Evolutionary conservation across 495 filamentous ascomycete genomes (phyloP).

Genomic region (Tuber aestivum): DNA sequence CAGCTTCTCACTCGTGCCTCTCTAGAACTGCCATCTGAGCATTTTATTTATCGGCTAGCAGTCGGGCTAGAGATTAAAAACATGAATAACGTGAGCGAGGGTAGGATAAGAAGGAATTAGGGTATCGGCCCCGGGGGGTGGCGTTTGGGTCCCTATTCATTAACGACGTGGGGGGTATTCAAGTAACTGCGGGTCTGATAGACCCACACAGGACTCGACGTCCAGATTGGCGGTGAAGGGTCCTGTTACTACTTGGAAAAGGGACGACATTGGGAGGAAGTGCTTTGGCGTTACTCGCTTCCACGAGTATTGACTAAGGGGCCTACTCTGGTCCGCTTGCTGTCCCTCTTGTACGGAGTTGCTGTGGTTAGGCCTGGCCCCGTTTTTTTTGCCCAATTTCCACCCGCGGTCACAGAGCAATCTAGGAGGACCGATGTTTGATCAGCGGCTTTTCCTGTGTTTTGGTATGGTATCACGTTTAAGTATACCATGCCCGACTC

Average conservation of each 20-base stretch:
- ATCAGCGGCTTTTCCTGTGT: no score
- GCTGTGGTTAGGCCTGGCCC: no score
- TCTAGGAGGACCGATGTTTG: no score
- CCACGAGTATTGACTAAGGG: background rate
- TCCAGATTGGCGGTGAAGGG: background rate
- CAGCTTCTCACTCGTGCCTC: background rate
- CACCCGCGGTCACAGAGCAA: no score
- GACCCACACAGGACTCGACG: background rate
- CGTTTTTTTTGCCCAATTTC: no score
- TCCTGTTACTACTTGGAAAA: background rate
- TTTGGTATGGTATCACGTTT: no score
- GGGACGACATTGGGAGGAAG: no score
- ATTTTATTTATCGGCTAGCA: background rate
- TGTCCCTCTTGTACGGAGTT: no score
- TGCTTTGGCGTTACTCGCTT: background rate
- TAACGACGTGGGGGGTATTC: background rate
- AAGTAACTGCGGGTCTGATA: background rate
- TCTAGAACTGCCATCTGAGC: background rate
- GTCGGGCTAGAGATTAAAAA: background rate
- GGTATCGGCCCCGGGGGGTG: no score
- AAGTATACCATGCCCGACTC: no score
- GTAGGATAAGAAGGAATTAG: background rate
- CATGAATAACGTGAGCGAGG: background rate
- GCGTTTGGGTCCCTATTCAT: no score
- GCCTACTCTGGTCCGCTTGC: no score